Evolutionary conservation across 169 alveolate genomes (phyloP).

Genomic region (Plasmodium berghei): DNA sequence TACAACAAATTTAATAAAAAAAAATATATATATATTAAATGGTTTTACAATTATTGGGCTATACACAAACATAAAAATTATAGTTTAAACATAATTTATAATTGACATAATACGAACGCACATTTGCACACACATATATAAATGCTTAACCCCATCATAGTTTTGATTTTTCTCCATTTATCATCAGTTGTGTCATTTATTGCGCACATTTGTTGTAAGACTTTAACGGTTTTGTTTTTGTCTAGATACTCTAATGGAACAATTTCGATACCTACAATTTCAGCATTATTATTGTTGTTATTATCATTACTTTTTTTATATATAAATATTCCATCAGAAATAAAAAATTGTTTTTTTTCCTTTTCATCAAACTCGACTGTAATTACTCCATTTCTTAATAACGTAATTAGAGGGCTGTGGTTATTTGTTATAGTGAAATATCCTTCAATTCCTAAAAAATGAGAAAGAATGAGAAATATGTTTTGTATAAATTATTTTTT

Average conservation of each 20-base stretch:
- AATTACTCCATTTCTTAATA: conserved; percentile 75
- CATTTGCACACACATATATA: background rate
- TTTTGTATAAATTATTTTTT: background rate
- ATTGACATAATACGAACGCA: too few relatives aligned
- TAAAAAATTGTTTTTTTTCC: conserved; percentile 71
- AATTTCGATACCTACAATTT: conserved; percentile 71
- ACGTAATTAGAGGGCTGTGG: conserved; percentile 66
- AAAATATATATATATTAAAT: background rate
- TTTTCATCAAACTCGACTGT: conserved; percentile 75
- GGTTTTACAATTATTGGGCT: background rate
- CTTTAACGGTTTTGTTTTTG: conserved; percentile 71
- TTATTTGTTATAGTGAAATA: conserved; percentile 72
- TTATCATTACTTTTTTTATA: conserved; percentile 75
- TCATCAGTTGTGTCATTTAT: conserved; percentile 76
- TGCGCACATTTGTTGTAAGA: conserved; percentile 75
- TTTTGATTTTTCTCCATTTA: conserved; percentile 72
- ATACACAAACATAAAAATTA: background rate
- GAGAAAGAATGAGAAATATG: conserved; percentile 1
- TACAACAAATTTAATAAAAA: conserved; percentile 26
- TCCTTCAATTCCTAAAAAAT: conserved; percentile 71
- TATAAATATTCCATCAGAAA: conserved; percentile 75
- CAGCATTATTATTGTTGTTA: conserved; percentile 66
- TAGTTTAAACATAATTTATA: too few relatives aligned
- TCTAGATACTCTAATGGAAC: conserved; percentile 73
- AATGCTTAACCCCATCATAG: conserved; percentile 51